Evolutionary conservation across 768 basidiomycete genomes (phyloP).

Genomic region (Nidularia sp.): DNA sequence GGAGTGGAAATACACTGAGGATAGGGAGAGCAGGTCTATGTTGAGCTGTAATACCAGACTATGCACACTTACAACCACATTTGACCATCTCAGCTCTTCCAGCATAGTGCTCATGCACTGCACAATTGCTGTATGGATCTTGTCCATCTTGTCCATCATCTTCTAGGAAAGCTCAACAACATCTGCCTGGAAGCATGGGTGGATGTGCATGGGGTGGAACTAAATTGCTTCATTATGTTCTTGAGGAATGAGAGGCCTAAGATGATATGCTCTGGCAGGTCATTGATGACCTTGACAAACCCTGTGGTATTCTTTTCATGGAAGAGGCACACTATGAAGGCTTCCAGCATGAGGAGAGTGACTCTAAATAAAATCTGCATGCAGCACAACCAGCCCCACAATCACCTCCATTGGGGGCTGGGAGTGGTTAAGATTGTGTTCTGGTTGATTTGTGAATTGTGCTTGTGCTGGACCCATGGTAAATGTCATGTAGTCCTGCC

Average conservation of each 20-base stretch:
- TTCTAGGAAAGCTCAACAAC: slow-evolving; percentile 85
- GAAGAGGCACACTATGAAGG: slow-evolving; percentile 89
- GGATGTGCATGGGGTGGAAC: slow-evolving; percentile 83
- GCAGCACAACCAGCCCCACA: slow-evolving; percentile 85
- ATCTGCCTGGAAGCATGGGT: slow-evolving; percentile 91
- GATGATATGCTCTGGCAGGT: slow-evolving; percentile 93
- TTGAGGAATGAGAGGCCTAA: slow-evolving; percentile 88
- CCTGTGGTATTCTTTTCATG: slow-evolving; percentile 86
- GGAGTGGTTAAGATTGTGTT: no score
- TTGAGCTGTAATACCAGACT: slow-evolving; percentile 59
- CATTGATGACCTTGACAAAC: slow-evolving; percentile 95
- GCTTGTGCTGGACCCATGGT: no score
- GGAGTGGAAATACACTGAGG: slow-evolving; percentile 90
- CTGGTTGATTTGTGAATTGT: no score
- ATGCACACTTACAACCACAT: slow-evolving; percentile 48
- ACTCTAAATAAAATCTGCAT: slow-evolving; percentile 80
- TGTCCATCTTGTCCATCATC: slow-evolving; percentile 82
- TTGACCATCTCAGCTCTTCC: slow-evolving; percentile 84
- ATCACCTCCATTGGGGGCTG: slow-evolving; percentile 61
- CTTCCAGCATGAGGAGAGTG: slow-evolving; percentile 78
- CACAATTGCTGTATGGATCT: slow-evolving; percentile 88
- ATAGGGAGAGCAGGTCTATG: slow-evolving; percentile 87
- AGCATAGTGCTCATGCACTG: slow-evolving; percentile 93
- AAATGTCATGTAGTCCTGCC: no score
- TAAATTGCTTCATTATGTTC: slow-evolving; percentile 94